Conservation (phyloP, 1,284 basidiomycete genomes). For the Pterulicium gracile region DNA sequence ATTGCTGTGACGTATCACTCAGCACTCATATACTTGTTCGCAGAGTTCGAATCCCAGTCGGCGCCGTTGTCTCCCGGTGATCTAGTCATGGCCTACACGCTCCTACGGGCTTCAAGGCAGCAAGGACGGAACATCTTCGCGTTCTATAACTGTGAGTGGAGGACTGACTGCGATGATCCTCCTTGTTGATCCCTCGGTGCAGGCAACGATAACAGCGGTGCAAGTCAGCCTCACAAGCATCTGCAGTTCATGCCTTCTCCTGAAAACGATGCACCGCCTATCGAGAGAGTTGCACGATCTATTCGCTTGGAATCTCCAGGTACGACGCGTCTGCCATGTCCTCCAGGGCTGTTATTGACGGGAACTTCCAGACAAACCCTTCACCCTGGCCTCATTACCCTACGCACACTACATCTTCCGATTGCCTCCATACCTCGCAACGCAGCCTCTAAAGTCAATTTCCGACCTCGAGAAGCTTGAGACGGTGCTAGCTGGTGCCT, state of each 20-base stretch:
- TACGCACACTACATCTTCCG: constrained; percentile 76
- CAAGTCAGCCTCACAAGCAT: constrained; percentile 83
- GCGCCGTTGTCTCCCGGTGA: constrained; percentile 72
- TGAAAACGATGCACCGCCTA: constrained; percentile 51
- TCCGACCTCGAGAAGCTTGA: constrained; percentile 38
- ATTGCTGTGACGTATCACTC: not conserved
- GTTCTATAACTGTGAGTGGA: constrained; percentile 80
- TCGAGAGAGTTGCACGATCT: constrained; percentile 58
- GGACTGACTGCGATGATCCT: no score
- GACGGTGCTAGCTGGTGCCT: constrained; percentile 46
- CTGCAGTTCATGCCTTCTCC: constrained; percentile 69
- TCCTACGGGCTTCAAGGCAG: constrained; percentile 60
- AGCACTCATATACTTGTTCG: not conserved
- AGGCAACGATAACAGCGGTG: constrained; percentile 76
- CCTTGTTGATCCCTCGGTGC: constrained; percentile 1
- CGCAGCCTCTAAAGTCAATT: constrained; percentile 28
- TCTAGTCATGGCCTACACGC: constrained; percentile 59
- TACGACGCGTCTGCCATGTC: constrained; percentile 18
- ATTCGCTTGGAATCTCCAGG: constrained; percentile 49
- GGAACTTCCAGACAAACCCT: constrained; percentile 49
- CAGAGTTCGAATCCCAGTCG: constrained; percentile 66
- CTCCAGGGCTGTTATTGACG: not conserved
- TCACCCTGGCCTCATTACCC: constrained; percentile 54
- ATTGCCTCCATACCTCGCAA: constrained; percentile 28
- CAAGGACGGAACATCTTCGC: constrained; percentile 53